Evolutionary conservation across 2,329 filamentous ascomycete species (phyloP), one percentile per base, ranked within the genome.

Genomic region (Catunica adiposa): DNA sequence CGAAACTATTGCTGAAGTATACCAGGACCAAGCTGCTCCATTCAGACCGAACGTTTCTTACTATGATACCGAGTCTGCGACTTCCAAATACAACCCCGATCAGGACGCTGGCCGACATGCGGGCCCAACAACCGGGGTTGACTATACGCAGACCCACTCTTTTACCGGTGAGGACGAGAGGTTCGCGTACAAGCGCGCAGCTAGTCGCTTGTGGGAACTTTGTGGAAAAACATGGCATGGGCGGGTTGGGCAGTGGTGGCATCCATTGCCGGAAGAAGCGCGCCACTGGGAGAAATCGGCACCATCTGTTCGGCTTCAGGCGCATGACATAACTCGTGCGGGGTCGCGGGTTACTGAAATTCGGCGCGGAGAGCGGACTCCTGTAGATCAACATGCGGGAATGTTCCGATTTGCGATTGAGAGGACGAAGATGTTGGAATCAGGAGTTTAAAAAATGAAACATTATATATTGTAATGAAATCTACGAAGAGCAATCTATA

Each of bases 111-210:
- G 53, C 4, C 73, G 78, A 58, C 75, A 79, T 62, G 76, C 75
- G 0, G 47, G 42, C 2, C n/a, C 34, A 9, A 14, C 8, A 6
- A 25, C 23, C 22, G 29, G 42, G 7, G 67, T 77, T n/a, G 77
- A 90, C 63, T 92, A 90, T 63, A 77, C 73, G 52, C 80, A 82
- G 60, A 76, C 82, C 0, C 71, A 74, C 9, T 79, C 77, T 0
- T 84, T 90, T 62, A 89, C 83, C 0, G 86, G 86, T 11, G 84
- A 89, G 64, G 86, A 90, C 65, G 86, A 90, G 66, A 73, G 79
- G 11, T 92, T 92, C 64, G 86, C 86, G 0, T 89, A 88, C 62
- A 86, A 86, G 66, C 74, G 86, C 23, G 86, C 86, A 1, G 74
- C 79, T 46, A 86, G 82, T 61, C 72, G 86, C n/a, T 69, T 92